These are phyloP conservation scores for Fusarium xyrophilum DNA, from an alignment of 2,329 filamentous ascomycete genomes.

Conservation along the genomic window DNA sequence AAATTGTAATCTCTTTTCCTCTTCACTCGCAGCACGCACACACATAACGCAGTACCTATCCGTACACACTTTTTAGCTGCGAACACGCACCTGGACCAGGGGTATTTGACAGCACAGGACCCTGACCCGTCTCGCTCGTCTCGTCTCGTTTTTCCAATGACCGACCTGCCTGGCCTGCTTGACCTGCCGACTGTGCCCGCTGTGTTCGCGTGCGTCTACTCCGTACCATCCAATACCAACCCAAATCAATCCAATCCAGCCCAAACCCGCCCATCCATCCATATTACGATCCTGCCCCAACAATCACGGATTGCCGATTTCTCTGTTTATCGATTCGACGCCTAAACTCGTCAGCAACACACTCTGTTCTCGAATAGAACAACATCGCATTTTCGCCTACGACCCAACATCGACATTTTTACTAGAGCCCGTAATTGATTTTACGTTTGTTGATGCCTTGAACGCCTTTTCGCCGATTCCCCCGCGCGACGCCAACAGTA, in stretches of 20 bases:
- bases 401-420: background rate
- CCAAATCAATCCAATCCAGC: background rate
- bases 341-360: slow-evolving; percentile 24
- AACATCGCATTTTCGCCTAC: background rate
- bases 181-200: slow-evolving; percentile 31
- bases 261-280: slow-evolving; percentile 26
- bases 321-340: slow-evolving; percentile 29
- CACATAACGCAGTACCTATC: background rate
- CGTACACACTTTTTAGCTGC: slow-evolving; percentile 6
- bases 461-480: slow-evolving; percentile 13
- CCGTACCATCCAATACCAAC: background rate
- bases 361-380: slow-evolving; percentile 10
- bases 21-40: background rate
- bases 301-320: slow-evolving; percentile 27
- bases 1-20: slow-evolving; percentile 21
- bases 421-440: slow-evolving; percentile 5
- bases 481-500: slow-evolving; percentile 37
- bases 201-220: slow-evolving; percentile 37
- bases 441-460: slow-evolving; percentile 29
- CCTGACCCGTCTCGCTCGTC: slow-evolving; percentile 33
- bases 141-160: slow-evolving; percentile 37
- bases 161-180: slow-evolving; percentile 29
- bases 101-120: slow-evolving; percentile 28
- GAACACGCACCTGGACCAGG: slow-evolving; percentile 32
- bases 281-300: slow-evolving; percentile 39